Base-by-base conservation (phyloP, 2,329 filamentous ascomycete species). In the Alternaria sp. region DNA sequence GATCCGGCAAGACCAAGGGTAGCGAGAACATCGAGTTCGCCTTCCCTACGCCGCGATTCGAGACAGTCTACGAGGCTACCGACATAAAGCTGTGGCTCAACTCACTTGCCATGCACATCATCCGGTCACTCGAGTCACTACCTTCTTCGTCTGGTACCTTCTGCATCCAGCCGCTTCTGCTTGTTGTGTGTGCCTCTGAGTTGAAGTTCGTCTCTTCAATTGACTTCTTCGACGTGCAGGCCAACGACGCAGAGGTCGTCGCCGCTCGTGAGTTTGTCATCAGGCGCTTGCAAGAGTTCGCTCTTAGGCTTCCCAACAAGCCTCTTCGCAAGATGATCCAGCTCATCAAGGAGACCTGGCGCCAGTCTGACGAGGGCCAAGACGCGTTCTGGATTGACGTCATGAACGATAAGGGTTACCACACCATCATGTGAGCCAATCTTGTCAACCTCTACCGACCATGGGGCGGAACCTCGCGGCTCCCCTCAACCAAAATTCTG, bases 331-430 rank as follows among this genome's bases (percentile, higher is more conserved):
- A 83, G 26, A 84, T 85, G 71, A 74, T 87, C 14, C 78, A 83
- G 43, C 75, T 87, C 11, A 82, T 87, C 33, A 81, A 82, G 60
- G 85, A 87, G 73, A 84, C 85, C 0, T 87, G 86, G 86, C 76
- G 78, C 49, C 78, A 83, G 57, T 80, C 86, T 69, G 86, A 88
- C 71, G 78, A 79, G 2, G 84, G 83, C 0, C 78, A 81, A n/a
- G 79, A 84, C 26, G 79, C 81, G 5, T 87, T 86, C 71, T 87
- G 86, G 86, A 81, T 87, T 68, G 85, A 87, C 70, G 81, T 87
- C 6, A 85, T 87, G 83, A 84, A 86, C 67, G 84, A 87, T 72
- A 86, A 84, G 61, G 83, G 84, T 9, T 87, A 84, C 84, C 84
- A 87, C 72, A 87, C 85, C 14, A 83, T 87, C 25, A 85, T 87